A percentile compares a stretch with the other conserved stretches of the same genome.
Conservation (phyloP, 2,329 filamentous ascomycete species). For the Venturia pyrina region DNA sequence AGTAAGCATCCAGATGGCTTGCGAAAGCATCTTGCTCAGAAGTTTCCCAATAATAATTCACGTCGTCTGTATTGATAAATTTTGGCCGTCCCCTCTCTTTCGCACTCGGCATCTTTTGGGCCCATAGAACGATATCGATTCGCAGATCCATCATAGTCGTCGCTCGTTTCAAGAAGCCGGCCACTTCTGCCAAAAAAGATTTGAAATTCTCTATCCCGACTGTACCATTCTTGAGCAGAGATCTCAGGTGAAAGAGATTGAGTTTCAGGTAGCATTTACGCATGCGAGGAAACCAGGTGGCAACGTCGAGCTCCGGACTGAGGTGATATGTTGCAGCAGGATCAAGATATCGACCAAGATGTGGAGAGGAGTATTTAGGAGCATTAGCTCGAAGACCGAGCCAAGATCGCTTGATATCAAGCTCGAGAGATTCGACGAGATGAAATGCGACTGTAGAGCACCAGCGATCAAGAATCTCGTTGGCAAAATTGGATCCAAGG, state of each 20-base stretch:
- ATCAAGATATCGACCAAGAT: neutral
- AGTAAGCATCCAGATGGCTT: neutral
- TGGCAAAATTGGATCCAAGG: neutral
- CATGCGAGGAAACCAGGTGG: constrained; percentile 7
- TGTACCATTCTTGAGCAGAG: neutral
- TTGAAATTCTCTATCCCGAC: neutral
- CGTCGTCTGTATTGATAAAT: neutral
- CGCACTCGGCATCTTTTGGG: neutral
- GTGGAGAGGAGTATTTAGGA: neutral
- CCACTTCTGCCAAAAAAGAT: neutral
- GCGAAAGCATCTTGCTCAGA: neutral
- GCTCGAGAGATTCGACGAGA: constrained; percentile 3
- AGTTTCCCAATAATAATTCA: neutral
- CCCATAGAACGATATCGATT: constrained; percentile 4
- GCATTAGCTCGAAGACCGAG: neutral
- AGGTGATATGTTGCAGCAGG: neutral
- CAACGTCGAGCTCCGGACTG: neutral
- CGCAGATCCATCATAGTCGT: neutral
- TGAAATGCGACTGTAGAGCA: neutral
- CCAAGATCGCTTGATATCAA: neutral
- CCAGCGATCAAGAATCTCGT: constrained; percentile 3
- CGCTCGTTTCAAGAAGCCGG: neutral
- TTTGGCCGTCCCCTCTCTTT: neutral
- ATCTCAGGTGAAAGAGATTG: neutral
- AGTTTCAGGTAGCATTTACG: neutral